Evolutionary conservation across 2,329 filamentous ascomycete species (phyloP).

Genomic region (Claviceps digitariae): DNA sequence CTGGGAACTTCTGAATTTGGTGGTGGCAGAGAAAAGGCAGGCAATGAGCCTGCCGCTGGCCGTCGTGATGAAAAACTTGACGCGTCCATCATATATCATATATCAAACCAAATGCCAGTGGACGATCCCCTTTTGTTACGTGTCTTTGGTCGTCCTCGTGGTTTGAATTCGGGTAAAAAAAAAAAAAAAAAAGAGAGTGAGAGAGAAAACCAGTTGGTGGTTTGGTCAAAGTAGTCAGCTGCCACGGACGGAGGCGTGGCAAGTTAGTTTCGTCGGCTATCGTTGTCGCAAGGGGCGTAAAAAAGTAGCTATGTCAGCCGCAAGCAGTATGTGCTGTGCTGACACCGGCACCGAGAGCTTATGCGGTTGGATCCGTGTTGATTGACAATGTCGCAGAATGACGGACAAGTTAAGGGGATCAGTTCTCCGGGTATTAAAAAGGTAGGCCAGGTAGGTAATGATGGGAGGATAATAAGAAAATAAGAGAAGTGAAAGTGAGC

Average conservation of each 20-base stretch:
- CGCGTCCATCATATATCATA: constrained; percentile 14
- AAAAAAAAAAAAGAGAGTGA: too few species aligned
- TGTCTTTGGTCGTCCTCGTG: neutral
- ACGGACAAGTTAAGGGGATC: neutral
- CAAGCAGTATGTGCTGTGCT: neutral
- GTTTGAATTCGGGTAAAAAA: neutral
- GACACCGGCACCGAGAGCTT: neutral
- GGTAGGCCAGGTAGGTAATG: neutral
- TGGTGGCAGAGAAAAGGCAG: constrained; percentile 23
- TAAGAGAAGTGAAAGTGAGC: neutral
- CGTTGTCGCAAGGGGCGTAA: neutral
- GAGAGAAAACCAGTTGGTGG: neutral
- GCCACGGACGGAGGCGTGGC: neutral
- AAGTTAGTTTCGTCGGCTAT: neutral
- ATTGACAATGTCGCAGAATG: neutral
- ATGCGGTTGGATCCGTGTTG: neutral
- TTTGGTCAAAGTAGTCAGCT: neutral
- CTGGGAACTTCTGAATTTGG: constrained; percentile 23
- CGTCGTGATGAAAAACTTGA: constrained; percentile 22
- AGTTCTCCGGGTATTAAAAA: neutral
- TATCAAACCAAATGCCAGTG: neutral
- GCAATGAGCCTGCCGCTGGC: constrained; percentile 19
- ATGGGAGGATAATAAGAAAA: neutral
- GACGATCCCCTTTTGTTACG: neutral
- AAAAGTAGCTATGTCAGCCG: neutral